phyloP scores from a whole-genome alignment of 2,329 filamentous ascomycete genomes.

The Sporothrix brasiliensis region DNA sequence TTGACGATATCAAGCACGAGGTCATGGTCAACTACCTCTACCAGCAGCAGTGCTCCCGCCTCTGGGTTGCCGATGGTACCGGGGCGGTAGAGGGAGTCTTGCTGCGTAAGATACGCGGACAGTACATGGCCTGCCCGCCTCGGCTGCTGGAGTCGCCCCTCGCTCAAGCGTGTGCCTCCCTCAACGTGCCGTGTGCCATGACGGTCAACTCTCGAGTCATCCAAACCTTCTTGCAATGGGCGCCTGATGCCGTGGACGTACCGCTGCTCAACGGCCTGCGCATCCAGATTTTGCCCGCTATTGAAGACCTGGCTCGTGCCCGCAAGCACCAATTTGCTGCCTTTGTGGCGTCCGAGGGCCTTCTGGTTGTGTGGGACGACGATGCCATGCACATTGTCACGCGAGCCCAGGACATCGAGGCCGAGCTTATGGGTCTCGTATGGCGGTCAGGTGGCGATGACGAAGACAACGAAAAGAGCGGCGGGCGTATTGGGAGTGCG shows the following conservation, averaged over 20 bases:
- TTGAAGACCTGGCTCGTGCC: conserved; percentile 69
- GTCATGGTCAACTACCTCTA: conserved; percentile 84
- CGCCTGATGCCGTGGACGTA: conserved; percentile 72
- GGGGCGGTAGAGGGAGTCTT: conserved; percentile 73
- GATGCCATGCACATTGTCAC: conserved; percentile 71
- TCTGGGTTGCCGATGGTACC: conserved; percentile 72
- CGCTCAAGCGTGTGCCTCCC: conserved; percentile 64
- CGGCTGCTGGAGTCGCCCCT: conserved; percentile 65
- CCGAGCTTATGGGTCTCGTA: conserved; percentile 75
- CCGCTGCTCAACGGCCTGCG: conserved; percentile 76
- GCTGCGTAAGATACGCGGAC: conserved; percentile 66
- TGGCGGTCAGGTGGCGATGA: conserved; percentile 63
- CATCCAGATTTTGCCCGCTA: conserved; percentile 72
- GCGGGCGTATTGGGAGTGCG: conserved; percentile 33
- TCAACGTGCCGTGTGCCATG: conserved; percentile 79
- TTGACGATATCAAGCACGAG: conserved; percentile 77
- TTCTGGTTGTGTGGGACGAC: conserved; percentile 82
- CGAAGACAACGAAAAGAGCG: conserved; percentile 58
- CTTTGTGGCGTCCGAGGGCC: conserved; percentile 70
- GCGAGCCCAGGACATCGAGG: conserved; percentile 72
- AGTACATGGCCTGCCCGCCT: conserved; percentile 74
- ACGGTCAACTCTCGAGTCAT: conserved; percentile 79
- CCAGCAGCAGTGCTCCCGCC: conserved; percentile 73
- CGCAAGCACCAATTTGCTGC: conserved; percentile 81
- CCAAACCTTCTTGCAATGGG: conserved; percentile 74